Base-by-base conservation (phyloP, 2,329 filamentous ascomycete genomes). In the Hypoxylon sp. region DNA sequence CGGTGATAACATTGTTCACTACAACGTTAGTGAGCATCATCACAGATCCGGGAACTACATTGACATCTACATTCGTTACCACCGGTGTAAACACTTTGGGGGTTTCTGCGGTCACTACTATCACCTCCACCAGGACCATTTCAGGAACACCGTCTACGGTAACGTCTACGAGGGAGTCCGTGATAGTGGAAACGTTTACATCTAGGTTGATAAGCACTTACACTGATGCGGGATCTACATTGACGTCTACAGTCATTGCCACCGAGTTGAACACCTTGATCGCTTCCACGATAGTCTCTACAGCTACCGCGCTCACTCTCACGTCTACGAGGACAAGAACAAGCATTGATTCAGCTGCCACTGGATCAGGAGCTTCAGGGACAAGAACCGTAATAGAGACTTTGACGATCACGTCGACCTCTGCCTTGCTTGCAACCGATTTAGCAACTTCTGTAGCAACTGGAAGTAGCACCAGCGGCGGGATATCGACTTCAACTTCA, bases 251-350 rank as follows among this genome's bases (percentile, higher is more conserved):
- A n/a, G n/a, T n/a, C n/a, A n/a, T n/a, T n/a, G n/a, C n/a, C n/a
- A n/a, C n/a, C n/a, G n/a, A n/a, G n/a, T n/a, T n/a, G n/a, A n/a
- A n/a, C n/a, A n/a, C n/a, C n/a, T n/a, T n/a, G n/a, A n/a, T n/a
- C n/a, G n/a, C n/a, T n/a, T n/a, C n/a, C n/a, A n/a, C n/a, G n/a
- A n/a, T n/a, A n/a, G n/a, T n/a, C n/a, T n/a, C n/a, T n/a, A n/a
- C n/a, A n/a, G n/a, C n/a, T n/a, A n/a, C n/a, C n/a, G n/a, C n/a
- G n/a, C n/a, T n/a, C n/a, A n/a, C n/a, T n/a, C n/a, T n/a, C n/a
- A n/a, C n/a, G n/a, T n/a, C n/a, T 2, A 57, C 50, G 23, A 46
- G 26, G 8, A 49, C 51, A 15, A 51, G 47, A 32, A 58, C 55
- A 19, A 51, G 43, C 7, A 55, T 47, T 1, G 6, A 51, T n/a